Percentiles rank a stretch among this genome's conserved stretches.
Evolutionary conservation across 352 stramenopile genomes (phyloP).

Genomic region (Ophiocytium majus): DNA sequence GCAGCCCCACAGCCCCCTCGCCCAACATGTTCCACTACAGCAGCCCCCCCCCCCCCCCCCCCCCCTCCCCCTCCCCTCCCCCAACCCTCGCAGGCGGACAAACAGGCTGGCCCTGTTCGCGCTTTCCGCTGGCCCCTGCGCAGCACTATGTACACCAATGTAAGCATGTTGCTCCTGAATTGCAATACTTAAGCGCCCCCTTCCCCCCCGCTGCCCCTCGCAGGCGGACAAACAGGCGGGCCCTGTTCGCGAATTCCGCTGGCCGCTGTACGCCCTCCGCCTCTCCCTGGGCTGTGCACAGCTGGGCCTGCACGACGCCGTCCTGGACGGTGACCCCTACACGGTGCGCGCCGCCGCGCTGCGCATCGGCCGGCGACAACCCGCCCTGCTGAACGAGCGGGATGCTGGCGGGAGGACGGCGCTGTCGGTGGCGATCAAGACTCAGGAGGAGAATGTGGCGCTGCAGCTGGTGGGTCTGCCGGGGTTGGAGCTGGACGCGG

Average conservation of each 20-base stretch:
- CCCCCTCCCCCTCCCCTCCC: too few species aligned
- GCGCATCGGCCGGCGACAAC: slow-evolving; percentile 26
- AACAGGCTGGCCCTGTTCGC: not conserved
- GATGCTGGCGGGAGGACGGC: slow-evolving; percentile 39
- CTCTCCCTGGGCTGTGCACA: slow-evolving; percentile 25
- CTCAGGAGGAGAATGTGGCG: slow-evolving; percentile 23
- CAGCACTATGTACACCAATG: too few species aligned
- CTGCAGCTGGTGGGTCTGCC: not conserved
- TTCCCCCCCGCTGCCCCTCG: too few species aligned
- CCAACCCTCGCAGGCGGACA: not conserved
- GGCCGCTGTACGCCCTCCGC: slow-evolving; percentile 12
- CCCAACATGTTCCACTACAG: too few species aligned
- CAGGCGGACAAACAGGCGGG: not conserved
- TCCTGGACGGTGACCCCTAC: slow-evolving; percentile 38
- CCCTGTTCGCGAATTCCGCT: not conserved
- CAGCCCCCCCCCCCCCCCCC: too few species aligned
- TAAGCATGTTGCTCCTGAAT: too few species aligned
- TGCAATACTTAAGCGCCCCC: too few species aligned
- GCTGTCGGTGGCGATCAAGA: slow-evolving; percentile 30
- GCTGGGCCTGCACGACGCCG: slow-evolving; percentile 40
- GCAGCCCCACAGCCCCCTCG: too few species aligned
- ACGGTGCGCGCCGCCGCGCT: slow-evolving; percentile 31
- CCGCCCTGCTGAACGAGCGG: slow-evolving; percentile 37
- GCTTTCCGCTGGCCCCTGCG: not conserved
- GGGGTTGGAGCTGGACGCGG: not conserved